Conservation (phyloP, 2,329 filamentous ascomycete genomes). For the Trematosphaeria pertusa region DNA sequence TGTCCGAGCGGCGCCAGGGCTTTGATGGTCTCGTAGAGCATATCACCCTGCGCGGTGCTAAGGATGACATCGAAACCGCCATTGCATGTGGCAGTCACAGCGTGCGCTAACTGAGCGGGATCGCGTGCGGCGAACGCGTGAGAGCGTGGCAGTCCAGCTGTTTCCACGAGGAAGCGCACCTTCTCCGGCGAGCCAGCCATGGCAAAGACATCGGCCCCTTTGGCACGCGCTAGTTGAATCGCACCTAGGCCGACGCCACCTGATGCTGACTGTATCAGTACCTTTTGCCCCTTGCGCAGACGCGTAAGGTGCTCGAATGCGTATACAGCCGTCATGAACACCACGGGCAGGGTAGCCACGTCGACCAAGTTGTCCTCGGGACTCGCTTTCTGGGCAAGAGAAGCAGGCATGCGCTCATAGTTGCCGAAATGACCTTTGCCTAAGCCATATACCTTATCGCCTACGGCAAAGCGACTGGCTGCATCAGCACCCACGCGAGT, state of each 20-base stretch:
- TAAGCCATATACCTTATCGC: constrained; percentile 30
- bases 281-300: constrained; percentile 14
- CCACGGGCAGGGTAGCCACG: constrained; percentile 25
- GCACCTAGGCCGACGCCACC: constrained; percentile 27
- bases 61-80: constrained; percentile 41
- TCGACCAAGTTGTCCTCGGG: constrained; percentile 21
- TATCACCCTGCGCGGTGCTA: constrained; percentile 26
- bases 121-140: constrained; percentile 42
- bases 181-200: constrained; percentile 29
- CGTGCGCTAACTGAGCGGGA: too few relatives aligned
- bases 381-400: constrained; percentile 7
- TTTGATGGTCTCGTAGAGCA: constrained; percentile 23
- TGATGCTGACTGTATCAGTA: constrained; percentile 26
- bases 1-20: constrained; percentile 45
- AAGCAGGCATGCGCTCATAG: constrained; percentile 13
- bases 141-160: constrained; percentile 20
- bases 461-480: constrained; percentile 18
- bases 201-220: constrained; percentile 33
- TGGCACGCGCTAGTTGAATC: constrained; percentile 22
- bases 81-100: constrained; percentile 20
- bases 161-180: constrained; percentile 16
- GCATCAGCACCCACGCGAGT: constrained; percentile 11
- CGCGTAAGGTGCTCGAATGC: constrained; percentile 24
- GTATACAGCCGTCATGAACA: constrained; percentile 32
- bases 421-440: constrained; percentile 32